Percentiles rank a stretch among this genome's conserved stretches.
Conservation (phyloP, 192 early-diverging fungal species). For the Coemansia sp. region DNA sequence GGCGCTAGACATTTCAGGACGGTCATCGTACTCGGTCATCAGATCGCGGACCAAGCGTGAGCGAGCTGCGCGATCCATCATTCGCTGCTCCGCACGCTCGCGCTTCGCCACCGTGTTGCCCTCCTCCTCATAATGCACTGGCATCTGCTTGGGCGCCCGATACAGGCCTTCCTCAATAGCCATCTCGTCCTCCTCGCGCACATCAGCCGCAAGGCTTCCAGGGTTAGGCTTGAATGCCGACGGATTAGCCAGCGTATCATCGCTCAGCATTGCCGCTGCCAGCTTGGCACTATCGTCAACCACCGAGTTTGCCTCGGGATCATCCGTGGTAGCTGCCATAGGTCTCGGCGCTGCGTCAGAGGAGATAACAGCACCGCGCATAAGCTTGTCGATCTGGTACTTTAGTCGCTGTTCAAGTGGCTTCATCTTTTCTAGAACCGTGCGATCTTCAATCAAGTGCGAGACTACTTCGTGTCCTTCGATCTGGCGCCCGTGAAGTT, state of each 20-base stretch:
- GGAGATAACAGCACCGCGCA: conserved; percentile 65
- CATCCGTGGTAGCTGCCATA: conserved; percentile 24
- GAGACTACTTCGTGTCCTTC: conserved; percentile 65
- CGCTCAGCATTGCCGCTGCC: conserved; percentile 44
- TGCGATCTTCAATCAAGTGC: conserved; percentile 76
- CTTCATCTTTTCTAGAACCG: conserved; percentile 90
- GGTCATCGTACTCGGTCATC: conserved; percentile 79
- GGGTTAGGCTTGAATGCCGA: conserved; percentile 93
- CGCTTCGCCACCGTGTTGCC: conserved; percentile 57
- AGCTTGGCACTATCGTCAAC: conserved; percentile 46
- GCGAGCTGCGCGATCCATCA: conserved; percentile 70
- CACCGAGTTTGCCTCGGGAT: conserved; percentile 24
- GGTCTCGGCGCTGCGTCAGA: conserved; percentile 19
- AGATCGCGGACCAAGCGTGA: conserved; percentile 88
- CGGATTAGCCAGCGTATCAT: conserved; percentile 67
- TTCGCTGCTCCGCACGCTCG: conserved; percentile 64
- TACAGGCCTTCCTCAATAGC: conserved; percentile 67
- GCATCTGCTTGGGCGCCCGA: conserved; percentile 80
- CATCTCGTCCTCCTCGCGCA: conserved; percentile 42
- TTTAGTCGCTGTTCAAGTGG: conserved; percentile 93
- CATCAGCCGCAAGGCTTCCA: conserved; percentile 52
- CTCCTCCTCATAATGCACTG: conserved; percentile 85
- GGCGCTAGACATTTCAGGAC: conserved; percentile 76
- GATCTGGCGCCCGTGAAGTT: conserved; percentile 73
- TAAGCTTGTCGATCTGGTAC: conserved; percentile 97